Percentiles rank a stretch among this genome's conserved stretches.
Conservation (phyloP, 2,329 filamentous ascomycete genomes). For the Sclerotinia spermophila region DNA sequence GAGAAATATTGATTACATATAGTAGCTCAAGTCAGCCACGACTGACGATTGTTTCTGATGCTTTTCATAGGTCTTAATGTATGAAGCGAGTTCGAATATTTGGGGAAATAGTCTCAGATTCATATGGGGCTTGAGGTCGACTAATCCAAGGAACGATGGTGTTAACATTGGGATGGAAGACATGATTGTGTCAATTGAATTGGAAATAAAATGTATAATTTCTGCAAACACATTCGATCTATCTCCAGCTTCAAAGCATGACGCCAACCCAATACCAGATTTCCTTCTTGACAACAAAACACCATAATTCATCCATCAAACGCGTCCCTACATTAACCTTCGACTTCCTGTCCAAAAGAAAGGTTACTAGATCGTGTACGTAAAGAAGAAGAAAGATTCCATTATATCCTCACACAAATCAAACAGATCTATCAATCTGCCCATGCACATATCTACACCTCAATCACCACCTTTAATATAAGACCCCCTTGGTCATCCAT, state of each 20-base stretch:
- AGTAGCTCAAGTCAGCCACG: not conserved
- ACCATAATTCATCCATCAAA: not conserved
- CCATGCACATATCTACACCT: slow-evolving; percentile 40
- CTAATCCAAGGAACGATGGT: not conserved
- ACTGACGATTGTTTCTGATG: too few species aligned
- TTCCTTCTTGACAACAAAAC: not conserved
- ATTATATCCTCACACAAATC: not conserved
- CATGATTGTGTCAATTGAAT: not conserved
- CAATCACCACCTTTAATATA: slow-evolving; percentile 69
- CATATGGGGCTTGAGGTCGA: not conserved
- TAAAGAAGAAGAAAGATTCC: not conserved
- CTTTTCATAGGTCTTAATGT: not conserved
- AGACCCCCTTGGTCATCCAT: slow-evolving; percentile 64
- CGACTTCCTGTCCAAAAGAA: not conserved
- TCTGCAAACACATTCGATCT: not conserved
- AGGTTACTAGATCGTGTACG: not conserved
- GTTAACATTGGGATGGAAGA: not conserved
- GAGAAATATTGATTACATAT: not conserved
- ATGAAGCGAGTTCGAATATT: not conserved
- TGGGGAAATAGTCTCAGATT: not conserved
- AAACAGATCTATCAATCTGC: not conserved
- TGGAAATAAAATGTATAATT: not conserved
- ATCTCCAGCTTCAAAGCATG: not conserved
- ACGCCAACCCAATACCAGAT: not conserved
- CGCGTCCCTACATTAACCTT: not conserved